Conservation (phyloP, 2,329 filamentous ascomycete genomes). For the Aspergillus amoenus region DNA sequence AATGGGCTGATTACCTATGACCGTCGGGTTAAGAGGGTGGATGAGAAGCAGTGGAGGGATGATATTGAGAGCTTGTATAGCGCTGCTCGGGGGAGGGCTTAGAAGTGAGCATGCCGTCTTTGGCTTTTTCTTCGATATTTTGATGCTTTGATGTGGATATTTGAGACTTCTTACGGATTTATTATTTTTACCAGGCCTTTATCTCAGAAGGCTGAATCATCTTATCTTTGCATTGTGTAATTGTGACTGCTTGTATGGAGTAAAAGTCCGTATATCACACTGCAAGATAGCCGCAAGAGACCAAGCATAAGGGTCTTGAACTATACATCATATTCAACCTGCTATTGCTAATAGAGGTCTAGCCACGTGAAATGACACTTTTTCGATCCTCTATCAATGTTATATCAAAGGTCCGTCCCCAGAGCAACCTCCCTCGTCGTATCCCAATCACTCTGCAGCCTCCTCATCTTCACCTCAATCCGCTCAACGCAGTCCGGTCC, state of each 20-base stretch:
- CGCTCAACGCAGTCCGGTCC: slow-evolving; percentile 36
- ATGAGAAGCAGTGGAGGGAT: slow-evolving; percentile 58
- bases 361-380: too few relatives aligned
- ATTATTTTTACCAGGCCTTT: too few relatives aligned
- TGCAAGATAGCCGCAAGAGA: too few relatives aligned
- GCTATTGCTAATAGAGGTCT: too few relatives aligned
- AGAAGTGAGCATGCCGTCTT: neutral
- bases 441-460: slow-evolving; percentile 7
- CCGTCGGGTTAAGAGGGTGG: slow-evolving; percentile 55
- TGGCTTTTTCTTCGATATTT: neutral
- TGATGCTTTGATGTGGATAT: neutral
- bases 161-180: neutral
- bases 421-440: slow-evolving; percentile 7
- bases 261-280: too few relatives aligned
- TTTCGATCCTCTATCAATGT: neutral
- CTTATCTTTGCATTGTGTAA: too few relatives aligned
- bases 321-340: too few relatives aligned
- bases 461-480: slow-evolving; percentile 19
- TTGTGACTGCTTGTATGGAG: too few relatives aligned
- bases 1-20: slow-evolving; percentile 72
- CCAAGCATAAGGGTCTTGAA: neutral
- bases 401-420: slow-evolving; percentile 1
- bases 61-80: slow-evolving; percentile 63
- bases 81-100: slow-evolving; percentile 41
- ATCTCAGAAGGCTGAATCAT: too few relatives aligned